These are phyloP conservation scores for Pseudocercospora fijiensis DNA, from an alignment of 2,329 filamentous ascomycete species.

Conservation along the genomic window DNA sequence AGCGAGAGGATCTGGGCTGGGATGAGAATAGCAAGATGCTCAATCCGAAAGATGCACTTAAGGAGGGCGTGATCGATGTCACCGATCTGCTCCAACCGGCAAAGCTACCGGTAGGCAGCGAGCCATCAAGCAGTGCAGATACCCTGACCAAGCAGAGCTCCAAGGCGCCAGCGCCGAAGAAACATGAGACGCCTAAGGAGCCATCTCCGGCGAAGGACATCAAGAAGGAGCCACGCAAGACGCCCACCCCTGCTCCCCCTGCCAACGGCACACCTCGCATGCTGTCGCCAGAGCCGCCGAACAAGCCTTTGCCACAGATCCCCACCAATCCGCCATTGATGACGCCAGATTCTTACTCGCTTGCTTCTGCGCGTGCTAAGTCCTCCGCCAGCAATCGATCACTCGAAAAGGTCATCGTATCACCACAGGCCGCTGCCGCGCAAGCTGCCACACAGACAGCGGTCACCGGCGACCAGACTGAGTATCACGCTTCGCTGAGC, in stretches of 20 bases:
- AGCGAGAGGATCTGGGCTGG: slow-evolving; percentile 89
- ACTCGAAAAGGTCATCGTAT: slow-evolving; percentile 17
- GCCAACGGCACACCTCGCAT: slow-evolving; percentile 20
- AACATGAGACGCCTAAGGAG: slow-evolving; percentile 27
- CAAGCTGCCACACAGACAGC: slow-evolving; percentile 16
- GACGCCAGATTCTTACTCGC: slow-evolving; percentile 44
- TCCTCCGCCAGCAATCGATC: slow-evolving; percentile 18
- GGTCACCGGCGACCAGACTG: slow-evolving; percentile 9
- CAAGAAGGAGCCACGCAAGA: slow-evolving; percentile 24
- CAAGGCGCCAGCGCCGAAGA: slow-evolving; percentile 25
- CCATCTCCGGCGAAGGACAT: slow-evolving; percentile 24
- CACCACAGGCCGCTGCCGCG: slow-evolving; percentile 17
- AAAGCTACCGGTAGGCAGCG: slow-evolving; percentile 20
- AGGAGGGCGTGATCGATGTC: slow-evolving; percentile 71
- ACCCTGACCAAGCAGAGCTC: slow-evolving; percentile 20
- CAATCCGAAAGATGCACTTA: slow-evolving; percentile 71
- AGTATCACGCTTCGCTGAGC: slow-evolving; percentile 32
- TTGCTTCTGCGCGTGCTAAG: slow-evolving; percentile 29
- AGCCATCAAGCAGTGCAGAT: slow-evolving; percentile 23
- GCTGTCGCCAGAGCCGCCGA: slow-evolving; percentile 25
- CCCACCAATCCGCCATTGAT: slow-evolving; percentile 37
- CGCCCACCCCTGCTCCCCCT: slow-evolving; percentile 19
- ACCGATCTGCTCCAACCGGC: slow-evolving; percentile 56
- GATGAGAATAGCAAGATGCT: slow-evolving; percentile 85
- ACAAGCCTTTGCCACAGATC: slow-evolving; percentile 29